phyloP scores from a whole-genome alignment of 129 eudicot genomes.

The Lactuca saligna region DNA sequence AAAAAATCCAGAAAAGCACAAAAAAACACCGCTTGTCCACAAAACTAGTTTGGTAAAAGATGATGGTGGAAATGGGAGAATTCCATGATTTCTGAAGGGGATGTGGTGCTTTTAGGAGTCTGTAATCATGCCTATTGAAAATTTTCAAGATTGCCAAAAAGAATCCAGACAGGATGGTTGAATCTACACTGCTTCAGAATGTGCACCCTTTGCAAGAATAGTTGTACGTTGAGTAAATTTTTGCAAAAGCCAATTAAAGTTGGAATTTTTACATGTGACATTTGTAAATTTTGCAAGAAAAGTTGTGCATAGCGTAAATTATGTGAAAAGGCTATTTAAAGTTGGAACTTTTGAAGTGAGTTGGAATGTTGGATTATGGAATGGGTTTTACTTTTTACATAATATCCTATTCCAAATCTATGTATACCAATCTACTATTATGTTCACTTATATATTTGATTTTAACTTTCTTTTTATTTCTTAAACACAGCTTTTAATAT shows the following conservation, averaged over 20 bases:
- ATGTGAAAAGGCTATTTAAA: conserved; percentile 18
- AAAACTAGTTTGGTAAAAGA: neutral
- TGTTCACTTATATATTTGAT: too few relatives aligned
- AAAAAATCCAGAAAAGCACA: neutral
- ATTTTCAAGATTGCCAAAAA: conserved; percentile 37
- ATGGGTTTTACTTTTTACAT: too few relatives aligned
- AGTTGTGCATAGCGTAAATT: conserved; percentile 17
- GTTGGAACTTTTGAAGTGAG: conserved; percentile 8
- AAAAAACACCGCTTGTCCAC: neutral
- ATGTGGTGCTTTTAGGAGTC: conserved; percentile 66
- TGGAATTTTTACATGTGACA: conserved; percentile 7
- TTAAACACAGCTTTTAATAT: too few relatives aligned
- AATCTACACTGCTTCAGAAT: neutral
- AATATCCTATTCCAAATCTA: too few relatives aligned
- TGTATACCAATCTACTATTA: too few relatives aligned
- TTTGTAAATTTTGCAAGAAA: conserved; percentile 26
- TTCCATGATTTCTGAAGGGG: conserved; percentile 44
- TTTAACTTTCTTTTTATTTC: too few relatives aligned
- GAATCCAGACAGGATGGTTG: conserved; percentile 26
- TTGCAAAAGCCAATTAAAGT: conserved; percentile 53
- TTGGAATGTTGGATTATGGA: conserved; percentile 21
- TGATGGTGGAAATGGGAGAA: conserved; percentile 3
- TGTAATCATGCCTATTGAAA: conserved; percentile 57
- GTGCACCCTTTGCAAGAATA: conserved; percentile 1
- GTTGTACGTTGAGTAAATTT: conserved; percentile 25